These are phyloP conservation scores for Talaromyces sp. DNA, from an alignment of 2,329 filamentous ascomycete species.

Conservation along the genomic window DNA sequence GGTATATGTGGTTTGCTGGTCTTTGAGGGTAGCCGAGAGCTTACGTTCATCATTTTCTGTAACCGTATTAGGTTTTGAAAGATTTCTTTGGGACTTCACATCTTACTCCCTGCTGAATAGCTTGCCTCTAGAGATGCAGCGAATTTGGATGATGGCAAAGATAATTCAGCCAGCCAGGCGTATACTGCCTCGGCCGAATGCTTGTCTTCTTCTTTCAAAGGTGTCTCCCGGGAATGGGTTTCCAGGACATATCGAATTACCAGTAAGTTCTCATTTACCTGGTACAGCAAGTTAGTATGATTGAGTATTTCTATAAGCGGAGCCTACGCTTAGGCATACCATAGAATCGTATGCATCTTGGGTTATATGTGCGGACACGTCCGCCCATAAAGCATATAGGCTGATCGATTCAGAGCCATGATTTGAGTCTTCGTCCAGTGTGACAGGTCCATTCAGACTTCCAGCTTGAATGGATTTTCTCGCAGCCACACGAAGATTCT, in stretches of 20 bases:
- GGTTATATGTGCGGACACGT: slow-evolving; percentile 26
- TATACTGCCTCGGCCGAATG: slow-evolving; percentile 28
- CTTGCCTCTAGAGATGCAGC: slow-evolving; percentile 27
- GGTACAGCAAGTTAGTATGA: neutral
- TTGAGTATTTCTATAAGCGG: neutral
- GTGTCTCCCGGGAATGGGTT: slow-evolving; percentile 16
- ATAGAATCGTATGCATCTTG: slow-evolving; percentile 11
- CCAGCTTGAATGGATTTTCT: slow-evolving; percentile 23
- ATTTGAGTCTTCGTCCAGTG: neutral
- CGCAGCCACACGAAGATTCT: slow-evolving; percentile 27
- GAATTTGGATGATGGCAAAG: slow-evolving; percentile 34
- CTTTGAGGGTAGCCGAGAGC: slow-evolving; percentile 21
- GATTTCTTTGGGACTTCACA: neutral
- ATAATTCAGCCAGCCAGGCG: slow-evolving; percentile 30
- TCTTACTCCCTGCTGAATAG: slow-evolving; percentile 21
- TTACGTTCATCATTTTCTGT: slow-evolving; percentile 21
- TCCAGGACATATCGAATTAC: slow-evolving; percentile 26
- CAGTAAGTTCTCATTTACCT: slow-evolving; percentile 35
- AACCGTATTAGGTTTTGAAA: neutral
- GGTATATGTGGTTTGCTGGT: slow-evolving; percentile 25
- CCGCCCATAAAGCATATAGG: slow-evolving; percentile 29
- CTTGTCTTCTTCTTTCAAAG: slow-evolving; percentile 24
- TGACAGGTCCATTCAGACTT: neutral
- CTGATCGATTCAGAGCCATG: slow-evolving; percentile 17
- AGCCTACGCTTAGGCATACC: neutral